Percentiles rank a stretch among this genome's conserved stretches.
These are phyloP conservation scores for Nicotiana sylvestris DNA, from an alignment of 257 asterid genomes.

Conservation along the genomic window DNA sequence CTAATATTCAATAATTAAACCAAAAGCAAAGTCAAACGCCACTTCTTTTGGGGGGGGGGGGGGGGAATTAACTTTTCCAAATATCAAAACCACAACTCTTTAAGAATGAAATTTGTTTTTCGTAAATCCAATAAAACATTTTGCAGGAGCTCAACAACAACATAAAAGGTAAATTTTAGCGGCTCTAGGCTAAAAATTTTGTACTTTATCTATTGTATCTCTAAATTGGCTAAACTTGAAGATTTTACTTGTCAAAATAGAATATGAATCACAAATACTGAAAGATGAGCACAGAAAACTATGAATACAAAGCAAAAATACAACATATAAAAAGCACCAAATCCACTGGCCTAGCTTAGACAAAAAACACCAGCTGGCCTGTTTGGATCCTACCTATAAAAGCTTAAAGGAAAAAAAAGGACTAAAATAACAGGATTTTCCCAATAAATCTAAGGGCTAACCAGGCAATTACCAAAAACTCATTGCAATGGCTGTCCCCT, in stretches of 20 bases:
- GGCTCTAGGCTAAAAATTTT: too few species aligned
- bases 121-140: too few species aligned
- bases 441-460: constrained; percentile 5
- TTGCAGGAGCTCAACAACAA: too few species aligned
- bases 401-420: too few species aligned
- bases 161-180: too few species aligned
- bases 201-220: neutral
- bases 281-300: neutral
- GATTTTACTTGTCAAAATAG: neutral
- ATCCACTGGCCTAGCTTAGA: neutral
- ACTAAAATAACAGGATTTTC: too few species aligned
- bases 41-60: too few species aligned
- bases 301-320: neutral
- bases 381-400: neutral
- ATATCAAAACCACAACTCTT: too few species aligned
- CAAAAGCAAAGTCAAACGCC: too few species aligned
- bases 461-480: constrained; percentile 57
- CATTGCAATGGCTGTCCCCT: constrained; percentile 27
- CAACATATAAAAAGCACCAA: neutral
- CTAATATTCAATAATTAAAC: too few species aligned
- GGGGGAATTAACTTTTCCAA: too few species aligned
- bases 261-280: neutral
- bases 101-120: too few species aligned
- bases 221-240: neutral
- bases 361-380: neutral